These are phyloP conservation scores for Fusarium sulawesiense DNA, from an alignment of 2,329 filamentous ascomycete species.

Conservation along the genomic window DNA sequence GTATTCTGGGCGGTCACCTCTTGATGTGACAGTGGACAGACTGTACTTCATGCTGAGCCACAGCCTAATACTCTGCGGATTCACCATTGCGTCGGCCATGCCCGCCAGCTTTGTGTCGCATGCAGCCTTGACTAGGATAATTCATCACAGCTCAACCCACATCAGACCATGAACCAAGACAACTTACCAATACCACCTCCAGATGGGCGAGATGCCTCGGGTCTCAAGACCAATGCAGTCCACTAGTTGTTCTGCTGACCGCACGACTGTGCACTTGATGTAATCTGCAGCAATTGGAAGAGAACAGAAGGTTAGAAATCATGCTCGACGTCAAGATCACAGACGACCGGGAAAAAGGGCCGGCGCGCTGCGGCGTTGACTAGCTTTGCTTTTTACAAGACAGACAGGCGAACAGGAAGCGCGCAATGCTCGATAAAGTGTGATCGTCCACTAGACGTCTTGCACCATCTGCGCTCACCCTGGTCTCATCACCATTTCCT, in stretches of 20 bases:
- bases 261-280: background rate
- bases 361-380: slow-evolving; percentile 24
- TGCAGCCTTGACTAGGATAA: slow-evolving; percentile 44
- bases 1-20: slow-evolving; percentile 22
- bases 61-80: slow-evolving; percentile 29
- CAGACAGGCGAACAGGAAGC: slow-evolving; percentile 36
- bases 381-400: slow-evolving; percentile 39
- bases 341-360: slow-evolving; percentile 14
- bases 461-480: slow-evolving; percentile 48
- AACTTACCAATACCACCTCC: background rate
- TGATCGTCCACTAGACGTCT: slow-evolving; percentile 45
- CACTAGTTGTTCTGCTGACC: background rate
- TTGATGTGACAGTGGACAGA: slow-evolving; percentile 22
- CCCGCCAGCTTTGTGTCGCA: slow-evolving; percentile 35
- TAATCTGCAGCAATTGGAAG: background rate
- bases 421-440: slow-evolving; percentile 46
- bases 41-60: slow-evolving; percentile 42
- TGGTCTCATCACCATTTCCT: slow-evolving; percentile 46
- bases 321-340: background rate
- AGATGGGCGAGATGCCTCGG: background rate
- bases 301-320: background rate
- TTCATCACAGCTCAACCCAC: slow-evolving; percentile 32
- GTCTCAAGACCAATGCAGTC: background rate
- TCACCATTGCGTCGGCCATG: slow-evolving; percentile 30
- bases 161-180: slow-evolving; percentile 43